These are phyloP conservation scores for Syzygium aqueum DNA, from an alignment of 345 rosid species.

Conservation along the genomic window DNA sequence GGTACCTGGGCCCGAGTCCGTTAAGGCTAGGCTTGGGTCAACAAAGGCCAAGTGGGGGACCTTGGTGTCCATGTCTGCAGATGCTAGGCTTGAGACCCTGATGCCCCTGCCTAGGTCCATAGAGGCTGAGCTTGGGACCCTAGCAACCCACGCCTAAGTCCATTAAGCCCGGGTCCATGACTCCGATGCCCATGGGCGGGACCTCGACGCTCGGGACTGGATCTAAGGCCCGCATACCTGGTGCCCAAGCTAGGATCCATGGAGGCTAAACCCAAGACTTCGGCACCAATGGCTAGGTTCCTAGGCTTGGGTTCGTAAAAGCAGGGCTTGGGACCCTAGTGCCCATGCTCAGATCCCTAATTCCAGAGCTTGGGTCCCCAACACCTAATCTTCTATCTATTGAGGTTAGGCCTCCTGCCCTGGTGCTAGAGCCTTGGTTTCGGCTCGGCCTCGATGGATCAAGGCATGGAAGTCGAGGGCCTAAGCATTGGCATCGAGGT, in stretches of 20 bases:
- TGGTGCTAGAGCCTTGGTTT: no score
- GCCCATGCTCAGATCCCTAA: not conserved
- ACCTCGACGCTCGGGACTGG: no score
- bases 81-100: not conserved
- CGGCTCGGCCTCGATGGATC: not conserved
- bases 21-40: not conserved
- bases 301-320: no score
- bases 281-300: no score
- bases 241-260: no score
- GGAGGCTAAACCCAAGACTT: no score
- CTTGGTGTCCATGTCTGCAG: rapidly evolving
- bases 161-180: not conserved
- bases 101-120: not conserved
- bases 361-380: not conserved
- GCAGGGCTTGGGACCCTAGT: not conserved
- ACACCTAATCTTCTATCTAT: rapidly evolving
- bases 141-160: not conserved
- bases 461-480: not conserved
- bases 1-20: not conserved
- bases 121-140: not conserved
- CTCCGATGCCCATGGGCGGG: not conserved
- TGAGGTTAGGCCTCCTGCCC: no score
- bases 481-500: not conserved
- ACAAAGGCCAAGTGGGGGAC: not conserved
- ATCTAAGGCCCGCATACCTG: no score